These are phyloP conservation scores for Fusarium buharicum DNA, from an alignment of 2,329 filamentous ascomycete genomes.

Conservation along the genomic window DNA sequence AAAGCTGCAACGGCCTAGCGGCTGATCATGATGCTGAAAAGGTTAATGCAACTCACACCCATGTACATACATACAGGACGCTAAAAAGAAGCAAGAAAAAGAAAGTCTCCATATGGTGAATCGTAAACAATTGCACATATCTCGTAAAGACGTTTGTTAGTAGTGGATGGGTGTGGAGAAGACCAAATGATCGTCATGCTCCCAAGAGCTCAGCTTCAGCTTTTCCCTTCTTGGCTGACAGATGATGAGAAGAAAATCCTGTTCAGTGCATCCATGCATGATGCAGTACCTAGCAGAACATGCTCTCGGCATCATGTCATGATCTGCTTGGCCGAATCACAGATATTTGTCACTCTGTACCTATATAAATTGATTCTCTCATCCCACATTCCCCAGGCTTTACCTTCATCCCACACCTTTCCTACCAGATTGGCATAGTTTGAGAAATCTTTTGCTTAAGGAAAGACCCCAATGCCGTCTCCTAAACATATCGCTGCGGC, in stretches of 20 bases:
- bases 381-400: conserved; percentile 1
- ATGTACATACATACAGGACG: too few species aligned
- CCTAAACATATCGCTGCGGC: conserved; percentile 43
- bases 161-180: neutral
- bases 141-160: conserved; percentile 6
- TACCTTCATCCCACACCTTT: neutral
- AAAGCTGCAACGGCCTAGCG: neutral
- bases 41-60: neutral
- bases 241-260: conserved; percentile 24
- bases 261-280: conserved; percentile 4
- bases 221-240: conserved; percentile 30
- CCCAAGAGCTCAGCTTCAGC: conserved; percentile 10
- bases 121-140: neutral
- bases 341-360: neutral
- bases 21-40: conserved; percentile 15
- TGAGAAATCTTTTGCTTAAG: conserved; percentile 4
- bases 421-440: neutral
- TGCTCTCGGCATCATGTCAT: conserved; percentile 28
- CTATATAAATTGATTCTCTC: conserved; percentile 10
- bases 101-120: neutral
- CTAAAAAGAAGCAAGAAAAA: too few species aligned
- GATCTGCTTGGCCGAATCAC: conserved; percentile 26
- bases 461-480: conserved; percentile 41
- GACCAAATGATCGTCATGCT: conserved; percentile 23
- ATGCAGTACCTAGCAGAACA: too few species aligned